A percentile compares a stretch with the other conserved stretches of the same genome.
phyloP scores from a whole-genome alignment of 768 basidiomycete species.

The Tricholoma sp. region DNA sequence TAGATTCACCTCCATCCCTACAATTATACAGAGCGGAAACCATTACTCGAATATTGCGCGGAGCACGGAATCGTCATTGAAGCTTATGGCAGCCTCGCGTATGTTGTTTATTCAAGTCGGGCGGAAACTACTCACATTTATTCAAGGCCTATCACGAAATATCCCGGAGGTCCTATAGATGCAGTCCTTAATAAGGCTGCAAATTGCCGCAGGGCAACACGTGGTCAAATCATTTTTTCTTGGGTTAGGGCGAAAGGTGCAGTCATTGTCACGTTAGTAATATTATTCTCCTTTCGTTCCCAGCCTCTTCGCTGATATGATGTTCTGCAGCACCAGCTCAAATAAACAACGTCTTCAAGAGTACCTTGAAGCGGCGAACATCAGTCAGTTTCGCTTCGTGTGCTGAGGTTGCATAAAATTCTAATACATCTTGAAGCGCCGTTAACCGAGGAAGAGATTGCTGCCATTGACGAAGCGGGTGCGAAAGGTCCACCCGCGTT shows the following conservation, averaged over 20 bases:
- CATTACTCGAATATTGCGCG: slow-evolving; percentile 41
- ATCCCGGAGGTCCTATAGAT: slow-evolving; percentile 64
- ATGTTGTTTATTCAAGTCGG: slow-evolving; percentile 6
- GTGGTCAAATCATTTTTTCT: slow-evolving; percentile 60
- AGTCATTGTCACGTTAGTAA: slow-evolving; percentile 59
- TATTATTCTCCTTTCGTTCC: not conserved
- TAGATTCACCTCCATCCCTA: slow-evolving; percentile 56
- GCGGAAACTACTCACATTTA: not conserved
- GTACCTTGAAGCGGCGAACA: slow-evolving; percentile 62
- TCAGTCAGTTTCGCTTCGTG: slow-evolving; percentile 21
- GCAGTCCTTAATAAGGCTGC: slow-evolving; percentile 47
- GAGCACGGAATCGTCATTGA: slow-evolving; percentile 49
- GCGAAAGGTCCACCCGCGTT: slow-evolving; percentile 40
- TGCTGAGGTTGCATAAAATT: not conserved
- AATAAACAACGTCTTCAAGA: slow-evolving; percentile 57
- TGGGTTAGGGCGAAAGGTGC: slow-evolving; percentile 68
- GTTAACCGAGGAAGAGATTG: slow-evolving; percentile 53
- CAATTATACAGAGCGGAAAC: slow-evolving; percentile 43
- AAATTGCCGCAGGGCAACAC: slow-evolving; percentile 45
- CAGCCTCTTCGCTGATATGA: not conserved
- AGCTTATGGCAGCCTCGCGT: slow-evolving; percentile 53
- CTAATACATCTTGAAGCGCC: slow-evolving; percentile 29
- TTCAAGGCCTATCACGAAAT: slow-evolving; percentile 47
- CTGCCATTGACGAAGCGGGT: slow-evolving; percentile 60
- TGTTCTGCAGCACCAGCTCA: slow-evolving; percentile 46